Conservation (phyloP, 352 stramenopile genomes). For the Pythium periplocum region DNA sequence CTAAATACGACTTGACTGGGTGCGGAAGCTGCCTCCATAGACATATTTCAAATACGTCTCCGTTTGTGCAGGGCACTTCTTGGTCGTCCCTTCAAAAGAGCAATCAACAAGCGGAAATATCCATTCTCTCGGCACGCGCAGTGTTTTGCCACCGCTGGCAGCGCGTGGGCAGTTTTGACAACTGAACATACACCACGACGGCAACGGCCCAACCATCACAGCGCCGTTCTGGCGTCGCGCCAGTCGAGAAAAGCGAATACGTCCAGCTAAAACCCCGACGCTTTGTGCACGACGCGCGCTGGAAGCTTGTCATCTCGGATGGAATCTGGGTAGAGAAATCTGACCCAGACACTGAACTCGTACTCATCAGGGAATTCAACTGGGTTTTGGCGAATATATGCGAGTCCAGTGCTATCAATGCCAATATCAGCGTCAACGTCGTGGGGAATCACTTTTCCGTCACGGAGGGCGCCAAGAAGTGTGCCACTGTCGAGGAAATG, state of each 20-base stretch:
- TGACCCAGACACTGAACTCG: conserved; percentile 17
- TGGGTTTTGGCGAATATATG: conserved; percentile 4
- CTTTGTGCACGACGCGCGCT: conserved; percentile 14
- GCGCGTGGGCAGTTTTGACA: neutral
- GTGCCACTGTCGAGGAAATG: conserved; percentile 28
- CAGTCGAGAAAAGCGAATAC: conserved; percentile 24
- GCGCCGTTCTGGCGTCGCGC: conserved; percentile 5
- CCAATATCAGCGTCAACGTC: conserved; percentile 17
- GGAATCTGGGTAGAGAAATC: conserved; percentile 9
- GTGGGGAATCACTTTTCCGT: conserved; percentile 22
- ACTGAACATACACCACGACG: conserved; percentile 15
- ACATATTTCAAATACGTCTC: conserved; percentile 21
- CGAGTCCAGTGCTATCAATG: conserved; percentile 11
- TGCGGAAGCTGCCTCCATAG: conserved; percentile 14
- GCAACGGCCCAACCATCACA: conserved; percentile 10
- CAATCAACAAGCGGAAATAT: conserved; percentile 22
- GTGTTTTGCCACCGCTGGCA: neutral
- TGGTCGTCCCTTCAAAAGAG: conserved; percentile 14
- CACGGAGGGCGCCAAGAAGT: conserved; percentile 20
- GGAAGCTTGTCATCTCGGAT: conserved; percentile 20
- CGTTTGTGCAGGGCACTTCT: conserved; percentile 18
- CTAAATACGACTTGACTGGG: neutral
- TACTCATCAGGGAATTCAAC: conserved; percentile 15
- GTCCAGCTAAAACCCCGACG: conserved; percentile 23
- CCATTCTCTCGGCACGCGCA: conserved; percentile 20